A percentile compares a stretch with the other conserved stretches of the same genome.
Evolutionary conservation across 1,284 basidiomycete genomes (phyloP).

Genomic region (Rhodofomes roseus): DNA sequence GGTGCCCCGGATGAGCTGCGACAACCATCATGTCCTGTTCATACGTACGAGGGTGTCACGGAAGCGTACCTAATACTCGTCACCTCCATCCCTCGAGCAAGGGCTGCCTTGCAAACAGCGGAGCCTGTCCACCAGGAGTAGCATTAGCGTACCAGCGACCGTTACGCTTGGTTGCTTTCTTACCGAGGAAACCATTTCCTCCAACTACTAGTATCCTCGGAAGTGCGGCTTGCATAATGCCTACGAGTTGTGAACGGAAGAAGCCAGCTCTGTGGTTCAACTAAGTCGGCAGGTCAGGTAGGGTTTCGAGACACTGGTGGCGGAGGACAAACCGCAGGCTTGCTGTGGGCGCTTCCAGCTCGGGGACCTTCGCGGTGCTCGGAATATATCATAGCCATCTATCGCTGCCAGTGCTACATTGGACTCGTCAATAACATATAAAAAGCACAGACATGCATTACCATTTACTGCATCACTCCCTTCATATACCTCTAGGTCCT

Average conservation of each 20-base stretch:
- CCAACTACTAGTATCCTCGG: constrained; percentile 84
- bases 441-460: too few relatives aligned
- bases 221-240: constrained; percentile 29
- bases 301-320: too few relatives aligned
- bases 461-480: too few relatives aligned
- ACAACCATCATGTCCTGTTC: not conserved
- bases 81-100: constrained; percentile 83
- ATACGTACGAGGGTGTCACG: not conserved
- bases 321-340: too few relatives aligned
- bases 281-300: too few relatives aligned
- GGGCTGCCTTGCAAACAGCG: constrained; percentile 83
- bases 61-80: constrained; percentile 77
- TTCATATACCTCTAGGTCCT: too few relatives aligned
- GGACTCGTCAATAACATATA: too few relatives aligned
- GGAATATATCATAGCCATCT: not conserved
- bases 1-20: constrained; percentile 81
- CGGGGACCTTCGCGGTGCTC: not conserved
- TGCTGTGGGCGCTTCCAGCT: not conserved
- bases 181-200: constrained; percentile 94
- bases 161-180: constrained; percentile 12
- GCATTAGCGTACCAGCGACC: too few relatives aligned
- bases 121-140: constrained; percentile 60
- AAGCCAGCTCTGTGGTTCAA: not conserved
- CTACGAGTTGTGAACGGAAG: not conserved
- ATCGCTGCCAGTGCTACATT: not conserved